A percentile compares a stretch with the other conserved stretches of the same genome.
These are phyloP conservation scores for Sporothrix sp. DNA, from an alignment of 2,329 filamentous ascomycete species.

Conservation along the genomic window DNA sequence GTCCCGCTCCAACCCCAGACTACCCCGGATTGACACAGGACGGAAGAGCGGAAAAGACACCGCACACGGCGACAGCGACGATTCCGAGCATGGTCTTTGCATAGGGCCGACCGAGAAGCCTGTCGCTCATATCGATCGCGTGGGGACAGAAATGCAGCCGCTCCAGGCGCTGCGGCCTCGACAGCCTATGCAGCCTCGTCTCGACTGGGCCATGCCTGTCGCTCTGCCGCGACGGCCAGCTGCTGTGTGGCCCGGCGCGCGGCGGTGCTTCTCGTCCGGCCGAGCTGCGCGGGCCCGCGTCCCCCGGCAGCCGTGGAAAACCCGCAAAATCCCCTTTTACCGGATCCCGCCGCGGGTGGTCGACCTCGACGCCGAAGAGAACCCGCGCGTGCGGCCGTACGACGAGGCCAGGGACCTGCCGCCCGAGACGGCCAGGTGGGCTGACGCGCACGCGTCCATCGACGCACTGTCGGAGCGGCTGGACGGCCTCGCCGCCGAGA, in stretches of 20 bases:
- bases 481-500: conserved; percentile 23
- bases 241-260: no score
- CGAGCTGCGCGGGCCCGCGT: no score
- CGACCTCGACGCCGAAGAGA: conserved; percentile 43
- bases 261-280: no score
- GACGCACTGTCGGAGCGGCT: conserved; percentile 22
- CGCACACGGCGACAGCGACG: no score
- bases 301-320: not conserved
- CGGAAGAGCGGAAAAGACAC: not conserved
- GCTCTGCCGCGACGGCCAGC: no score
- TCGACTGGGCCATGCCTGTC: no score
- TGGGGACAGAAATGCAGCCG: not conserved
- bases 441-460: conserved; percentile 11
- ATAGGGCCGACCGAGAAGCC: not conserved
- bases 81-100: not conserved
- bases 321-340: conserved; percentile 21
- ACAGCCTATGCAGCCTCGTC: no score
- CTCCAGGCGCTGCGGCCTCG: no score
- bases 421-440: conserved; percentile 24
- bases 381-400: conserved; percentile 33
- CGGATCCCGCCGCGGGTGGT: conserved; percentile 35
- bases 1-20: not conserved
- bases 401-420: conserved; percentile 28
- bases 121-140: no score
- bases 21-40: conserved; percentile 1